Evolutionary conservation across 768 basidiomycete genomes (phyloP).

Genomic region (Rhodocollybia butyracea): DNA sequence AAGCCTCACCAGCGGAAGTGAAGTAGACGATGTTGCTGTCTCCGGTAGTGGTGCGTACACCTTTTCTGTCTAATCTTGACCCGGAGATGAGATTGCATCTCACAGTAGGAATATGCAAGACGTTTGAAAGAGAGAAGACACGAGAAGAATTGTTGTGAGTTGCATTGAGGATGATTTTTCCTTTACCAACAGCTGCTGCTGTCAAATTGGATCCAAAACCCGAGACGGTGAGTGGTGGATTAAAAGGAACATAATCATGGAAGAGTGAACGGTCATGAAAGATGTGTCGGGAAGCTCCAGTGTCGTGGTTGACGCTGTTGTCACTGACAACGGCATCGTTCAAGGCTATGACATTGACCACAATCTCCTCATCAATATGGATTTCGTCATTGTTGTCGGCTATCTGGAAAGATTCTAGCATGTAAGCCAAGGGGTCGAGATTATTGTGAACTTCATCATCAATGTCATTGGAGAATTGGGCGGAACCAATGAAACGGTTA

Average conservation of each 20-base stretch:
- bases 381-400: not conserved
- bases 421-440: too few species aligned
- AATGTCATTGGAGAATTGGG: not conserved
- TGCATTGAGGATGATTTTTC: constrained; percentile 4
- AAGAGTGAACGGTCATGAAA: constrained; percentile 5
- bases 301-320: constrained; percentile 11
- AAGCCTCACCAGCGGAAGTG: not conserved
- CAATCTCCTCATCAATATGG: constrained; percentile 4
- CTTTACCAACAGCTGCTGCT: constrained; percentile 9
- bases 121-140: constrained; percentile 7
- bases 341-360: not conserved
- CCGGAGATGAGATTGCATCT: constrained; percentile 15
- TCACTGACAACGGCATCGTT: not conserved
- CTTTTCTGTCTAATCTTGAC: constrained; percentile 9
- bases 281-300: constrained; percentile 15
- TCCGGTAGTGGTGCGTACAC: constrained; percentile 8
- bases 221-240: constrained; percentile 4
- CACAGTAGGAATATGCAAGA: constrained; percentile 8
- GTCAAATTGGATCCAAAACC: constrained; percentile 7
- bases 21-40: constrained; percentile 1
- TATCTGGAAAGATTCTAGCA: too few species aligned
- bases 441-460: too few species aligned
- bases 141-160: not conserved
- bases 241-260: constrained; percentile 5
- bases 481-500: not conserved